Evolutionary conservation across 129 eudicot genomes (phyloP), one percentile per base, ranked within the genome.

Genomic region (Centrapalus pauciflorus): DNA sequence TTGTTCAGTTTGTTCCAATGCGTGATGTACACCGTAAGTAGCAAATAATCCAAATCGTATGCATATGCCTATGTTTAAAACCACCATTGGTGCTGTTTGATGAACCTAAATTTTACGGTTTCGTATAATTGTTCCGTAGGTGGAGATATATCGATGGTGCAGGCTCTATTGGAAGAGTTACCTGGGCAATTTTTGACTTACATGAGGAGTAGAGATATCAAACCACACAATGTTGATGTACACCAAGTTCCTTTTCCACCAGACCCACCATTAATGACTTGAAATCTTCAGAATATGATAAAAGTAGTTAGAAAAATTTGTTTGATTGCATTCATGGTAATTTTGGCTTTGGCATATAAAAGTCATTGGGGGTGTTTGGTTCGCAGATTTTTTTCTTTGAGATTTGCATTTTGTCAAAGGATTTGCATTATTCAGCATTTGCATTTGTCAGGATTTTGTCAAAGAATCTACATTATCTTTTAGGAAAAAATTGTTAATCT

Each of bases 1-100:
- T 85, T 73, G 98, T 93, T 38, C 98, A 93, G 74, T 93, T 93
- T 79, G 92, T 93, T 74, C 84, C 98, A 24, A 86, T 93, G 89
- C 91, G 92, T 25, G 85, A 85, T 57, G 91, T 93, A 37, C 87
- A 81, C 29, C 79, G 98, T 92, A 75, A 75, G 83, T 79, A 45
- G 38, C 40, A 26, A 11, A 4, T 30, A 27, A 54, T 13, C 7
- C 21, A n/a, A 45, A n/a, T 35, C 19, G 0, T 24, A 37, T 20
- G 23, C 29, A 30, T 0, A 30, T 60, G 13, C 17, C 5, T 70
- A n/a, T 33, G 11, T 30, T 12, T 8, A 20, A 20, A 58, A 4
- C 4, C 8, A 30, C 40, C 4, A 2, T 14, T 3, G 16, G 32
- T 7, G 3, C 5, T 2, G 9, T 7, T 3, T 3, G 30, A 24